Conservation (phyloP, 495 filamentous ascomycete genomes). For the Aspergillus campestris region DNA sequence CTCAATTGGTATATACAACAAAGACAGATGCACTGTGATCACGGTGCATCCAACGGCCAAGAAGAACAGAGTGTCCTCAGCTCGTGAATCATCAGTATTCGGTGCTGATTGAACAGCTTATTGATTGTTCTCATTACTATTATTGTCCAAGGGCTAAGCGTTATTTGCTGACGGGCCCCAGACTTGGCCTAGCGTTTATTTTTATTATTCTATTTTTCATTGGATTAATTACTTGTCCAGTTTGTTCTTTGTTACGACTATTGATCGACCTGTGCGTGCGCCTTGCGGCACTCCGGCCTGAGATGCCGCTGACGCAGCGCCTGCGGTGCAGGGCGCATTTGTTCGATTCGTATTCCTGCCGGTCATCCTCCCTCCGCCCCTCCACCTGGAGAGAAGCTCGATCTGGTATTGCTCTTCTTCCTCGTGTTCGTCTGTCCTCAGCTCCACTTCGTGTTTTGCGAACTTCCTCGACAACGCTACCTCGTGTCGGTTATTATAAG, state of each 20-base stretch:
- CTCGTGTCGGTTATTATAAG: conserved; percentile 1
- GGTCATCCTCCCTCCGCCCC: conserved; percentile 9
- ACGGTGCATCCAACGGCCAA: not conserved
- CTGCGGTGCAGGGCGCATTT: conserved; percentile 39
- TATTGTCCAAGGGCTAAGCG: no score
- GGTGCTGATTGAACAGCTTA: no score
- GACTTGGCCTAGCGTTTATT: not conserved
- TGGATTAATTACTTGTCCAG: no score
- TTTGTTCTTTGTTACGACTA: not conserved
- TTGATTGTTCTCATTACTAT: no score
- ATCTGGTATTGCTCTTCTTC: conserved; percentile 7
- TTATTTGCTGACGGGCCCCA: no score
- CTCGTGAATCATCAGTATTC: not conserved
- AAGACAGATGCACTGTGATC: no score
- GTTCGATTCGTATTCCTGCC: conserved; percentile 10
- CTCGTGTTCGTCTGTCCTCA: conserved; percentile 3
- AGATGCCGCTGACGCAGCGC: conserved; percentile 41
- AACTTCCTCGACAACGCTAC: conserved; percentile 6
- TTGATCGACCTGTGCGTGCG: not conserved
- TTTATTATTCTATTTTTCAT: not conserved
- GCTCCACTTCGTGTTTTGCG: conserved; percentile 23
- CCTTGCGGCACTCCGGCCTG: not conserved
- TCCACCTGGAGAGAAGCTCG: conserved; percentile 8
- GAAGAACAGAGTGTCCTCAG: conserved; percentile 9
- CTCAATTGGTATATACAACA: no score